A percentile compares a stretch with the other conserved stretches of the same genome.
Conservation (phyloP, 2,329 filamentous ascomycete species). For the Xylaria sp. region DNA sequence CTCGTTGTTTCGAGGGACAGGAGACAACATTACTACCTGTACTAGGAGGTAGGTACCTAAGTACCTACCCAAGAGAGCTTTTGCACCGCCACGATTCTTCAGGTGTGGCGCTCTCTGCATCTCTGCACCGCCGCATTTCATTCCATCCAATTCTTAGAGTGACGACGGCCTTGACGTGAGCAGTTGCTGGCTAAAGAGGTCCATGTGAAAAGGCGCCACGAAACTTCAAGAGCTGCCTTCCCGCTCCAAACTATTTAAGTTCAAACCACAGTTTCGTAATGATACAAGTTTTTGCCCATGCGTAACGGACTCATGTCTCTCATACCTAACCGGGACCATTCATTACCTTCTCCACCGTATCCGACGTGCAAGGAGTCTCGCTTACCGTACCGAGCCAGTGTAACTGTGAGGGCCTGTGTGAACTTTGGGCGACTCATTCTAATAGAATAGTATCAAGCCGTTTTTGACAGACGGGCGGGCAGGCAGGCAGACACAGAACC, state of each 20-base stretch:
- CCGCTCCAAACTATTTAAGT: background rate
- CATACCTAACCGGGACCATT: background rate
- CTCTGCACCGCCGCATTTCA: slow-evolving; percentile 11
- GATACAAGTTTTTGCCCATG: background rate
- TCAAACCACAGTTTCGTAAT: background rate
- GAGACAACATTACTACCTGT: background rate
- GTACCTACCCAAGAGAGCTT: background rate
- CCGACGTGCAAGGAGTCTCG: slow-evolving; percentile 7
- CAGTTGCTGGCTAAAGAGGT: slow-evolving; percentile 40
- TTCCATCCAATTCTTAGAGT: slow-evolving; percentile 33
- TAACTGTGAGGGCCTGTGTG: background rate
- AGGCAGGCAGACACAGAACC: background rate
- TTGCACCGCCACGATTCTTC: slow-evolving; percentile 30
- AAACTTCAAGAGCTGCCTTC: slow-evolving; percentile 7
- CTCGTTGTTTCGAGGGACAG: background rate
- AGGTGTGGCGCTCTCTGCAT: slow-evolving; percentile 21
- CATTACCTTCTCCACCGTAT: background rate
- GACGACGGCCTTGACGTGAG: slow-evolving; percentile 36
- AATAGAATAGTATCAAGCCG: background rate
- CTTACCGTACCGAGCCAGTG: slow-evolving; percentile 4
- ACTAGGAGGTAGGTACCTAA: background rate
- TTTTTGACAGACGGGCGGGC: background rate
- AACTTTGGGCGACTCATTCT: background rate
- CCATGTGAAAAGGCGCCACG: slow-evolving; percentile 7
- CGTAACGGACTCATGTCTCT: slow-evolving; percentile 7